phyloP scores from a whole-genome alignment of 148 eudicot species.

The Mesembryanthemum crystallinum region DNA sequence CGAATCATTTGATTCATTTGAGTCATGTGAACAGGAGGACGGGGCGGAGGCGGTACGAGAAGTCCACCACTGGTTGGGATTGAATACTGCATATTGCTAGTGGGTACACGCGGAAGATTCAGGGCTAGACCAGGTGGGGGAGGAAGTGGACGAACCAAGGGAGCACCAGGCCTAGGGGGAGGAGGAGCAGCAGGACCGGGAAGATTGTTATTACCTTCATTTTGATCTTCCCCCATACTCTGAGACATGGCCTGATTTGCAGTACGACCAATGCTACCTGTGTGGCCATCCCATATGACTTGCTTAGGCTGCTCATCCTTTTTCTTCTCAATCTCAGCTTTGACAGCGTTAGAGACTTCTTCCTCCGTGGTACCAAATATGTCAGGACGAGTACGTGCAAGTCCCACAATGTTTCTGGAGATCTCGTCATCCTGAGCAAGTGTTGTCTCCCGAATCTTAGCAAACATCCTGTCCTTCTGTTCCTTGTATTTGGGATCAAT shows the following conservation, averaged over 20 bases:
- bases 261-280: conserved; percentile 82
- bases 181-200: conserved; percentile 80
- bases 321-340: conserved; percentile 80
- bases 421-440: conserved; percentile 85
- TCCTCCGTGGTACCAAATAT: conserved; percentile 86
- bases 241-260: conserved; percentile 85
- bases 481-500: conserved; percentile 91
- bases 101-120: conserved; percentile 62
- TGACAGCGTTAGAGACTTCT: conserved; percentile 86
- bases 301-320: conserved; percentile 86
- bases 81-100: conserved; percentile 46
- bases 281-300: conserved; percentile 90
- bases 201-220: conserved; percentile 39
- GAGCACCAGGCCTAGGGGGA: conserved; percentile 57
- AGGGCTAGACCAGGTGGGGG: conserved; percentile 61
- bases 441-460: conserved; percentile 78
- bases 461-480: conserved; percentile 87
- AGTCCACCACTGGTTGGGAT: conserved; percentile 37
- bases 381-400: conserved; percentile 82
- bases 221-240: conserved; percentile 48
- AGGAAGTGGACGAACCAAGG: conserved; percentile 67
- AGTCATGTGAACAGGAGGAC: conserved; percentile 42
- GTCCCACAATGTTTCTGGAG: conserved; percentile 71
- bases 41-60: conserved; percentile 48
- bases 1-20: conserved; percentile 43